Evolutionary conservation across 768 basidiomycete species (phyloP), one percentile per base, ranked within the genome.

Genomic region (Roridomyces roridus): DNA sequence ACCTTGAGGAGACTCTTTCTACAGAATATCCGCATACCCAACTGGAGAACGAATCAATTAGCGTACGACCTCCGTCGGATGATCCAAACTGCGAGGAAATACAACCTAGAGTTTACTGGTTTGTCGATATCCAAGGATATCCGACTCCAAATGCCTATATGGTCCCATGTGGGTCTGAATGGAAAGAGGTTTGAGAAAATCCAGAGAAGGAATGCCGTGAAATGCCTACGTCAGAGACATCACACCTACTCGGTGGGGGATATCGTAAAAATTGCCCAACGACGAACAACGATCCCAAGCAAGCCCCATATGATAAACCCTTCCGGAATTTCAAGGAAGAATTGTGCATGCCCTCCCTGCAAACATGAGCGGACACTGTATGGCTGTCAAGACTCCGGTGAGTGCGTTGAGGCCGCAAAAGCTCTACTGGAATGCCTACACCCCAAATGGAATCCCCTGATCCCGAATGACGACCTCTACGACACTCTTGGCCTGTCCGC

Each of bases 381-480:
- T 18, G 49, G 49, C 2, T 50, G 48, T 36, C 12, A 26, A 2
- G 26, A 50, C 17, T 37, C 48, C 11, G 48, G 37, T 26, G 49
- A 51, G 23, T 51, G 49, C 18, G 26, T 51, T 2, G 50, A 41
- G 28, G 21, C 29, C 5, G 41, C 41, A 0, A 41, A 42, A 35
- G 5, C 15, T 1, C 9, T 51, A 17, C 29, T 51, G 11, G 41
- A 43, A 5, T 51, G 50, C 24, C 40, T 51, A 10, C 50, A 31
- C 14, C 50, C 50, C 10, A 51, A 51, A 41, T 51, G 50, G 50
- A 51, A 25, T 26, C 50, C 41, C 6, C 26, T 51, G 7, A n/a
- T 35, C 11, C 12, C 12, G 1, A 24, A 29, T 14, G 6, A 43
- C 18, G 50, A 42, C 40, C 14, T 51, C 24, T 50, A 39, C 28